These are phyloP conservation scores for Westerdykella sp. DNA, from an alignment of 2,329 filamentous ascomycete genomes.

Conservation along the genomic window DNA sequence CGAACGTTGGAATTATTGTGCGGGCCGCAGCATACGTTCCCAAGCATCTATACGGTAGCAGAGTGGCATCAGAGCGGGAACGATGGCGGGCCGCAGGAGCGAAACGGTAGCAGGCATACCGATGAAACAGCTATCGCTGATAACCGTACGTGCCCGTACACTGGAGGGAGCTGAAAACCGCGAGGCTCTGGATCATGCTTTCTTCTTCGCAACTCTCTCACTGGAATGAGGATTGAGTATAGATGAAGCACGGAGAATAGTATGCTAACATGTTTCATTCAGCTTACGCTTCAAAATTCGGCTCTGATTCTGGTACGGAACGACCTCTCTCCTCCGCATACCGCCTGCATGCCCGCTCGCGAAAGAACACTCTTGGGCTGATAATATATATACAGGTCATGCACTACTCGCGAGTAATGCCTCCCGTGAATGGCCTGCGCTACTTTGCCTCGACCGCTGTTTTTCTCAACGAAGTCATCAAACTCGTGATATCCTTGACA, in stretches of 20 bases:
- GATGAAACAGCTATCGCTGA: conserved; percentile 62
- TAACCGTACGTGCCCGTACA: conserved; percentile 47
- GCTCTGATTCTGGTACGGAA: conserved; percentile 61
- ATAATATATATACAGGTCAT: conserved; percentile 56
- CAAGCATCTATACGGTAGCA: too few species aligned
- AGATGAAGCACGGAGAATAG: background rate
- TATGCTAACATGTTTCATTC: conserved; percentile 2
- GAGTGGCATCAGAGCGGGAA: too few species aligned
- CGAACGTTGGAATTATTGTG: too few species aligned
- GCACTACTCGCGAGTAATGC: conserved; percentile 94
- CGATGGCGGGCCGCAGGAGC: too few species aligned
- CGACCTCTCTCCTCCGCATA: conserved; percentile 18
- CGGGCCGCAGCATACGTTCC: too few species aligned
- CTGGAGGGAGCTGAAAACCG: too few species aligned
- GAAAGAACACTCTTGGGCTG: conserved; percentile 4
- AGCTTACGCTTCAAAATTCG: conserved; percentile 78
- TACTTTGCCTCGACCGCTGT: conserved; percentile 94
- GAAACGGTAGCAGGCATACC: conserved; percentile 46
- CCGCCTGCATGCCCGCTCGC: conserved; percentile 2
- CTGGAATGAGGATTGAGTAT: too few species aligned
- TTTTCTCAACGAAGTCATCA: conserved; percentile 87
- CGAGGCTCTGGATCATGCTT: too few species aligned
- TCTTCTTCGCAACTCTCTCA: too few species aligned
- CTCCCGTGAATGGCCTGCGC: conserved; percentile 71
- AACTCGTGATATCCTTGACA: conserved; percentile 77